Evolutionary conservation across 768 basidiomycete genomes (phyloP).

Genomic region (Chalciporus sphaerocephalus): DNA sequence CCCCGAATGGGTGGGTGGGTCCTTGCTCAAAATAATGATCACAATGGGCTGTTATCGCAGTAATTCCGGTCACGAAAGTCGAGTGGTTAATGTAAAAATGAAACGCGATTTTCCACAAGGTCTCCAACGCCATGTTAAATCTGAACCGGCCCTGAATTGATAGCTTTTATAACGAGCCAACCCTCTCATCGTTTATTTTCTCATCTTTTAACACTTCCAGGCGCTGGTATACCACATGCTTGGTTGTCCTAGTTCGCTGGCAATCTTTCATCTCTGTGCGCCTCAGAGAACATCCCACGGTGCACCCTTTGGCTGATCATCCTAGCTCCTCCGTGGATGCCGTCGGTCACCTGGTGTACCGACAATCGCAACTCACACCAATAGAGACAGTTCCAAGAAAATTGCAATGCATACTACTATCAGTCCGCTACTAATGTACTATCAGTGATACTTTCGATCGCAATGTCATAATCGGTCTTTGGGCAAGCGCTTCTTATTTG

Average conservation of each 20-base stretch:
- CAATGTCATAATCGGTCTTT: too few species aligned
- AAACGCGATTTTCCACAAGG: neutral
- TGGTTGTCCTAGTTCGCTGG: constrained; percentile 36
- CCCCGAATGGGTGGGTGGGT: neutral
- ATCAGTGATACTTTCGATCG: neutral
- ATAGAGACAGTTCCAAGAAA: neutral
- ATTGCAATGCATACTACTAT: neutral
- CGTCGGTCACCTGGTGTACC: constrained; percentile 65
- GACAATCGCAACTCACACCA: constrained; percentile 23
- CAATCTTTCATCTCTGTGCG: constrained; percentile 49
- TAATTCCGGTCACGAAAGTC: neutral
- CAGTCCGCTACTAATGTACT: neutral
- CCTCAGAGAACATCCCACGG: constrained; percentile 50
- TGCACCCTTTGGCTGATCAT: constrained; percentile 61
- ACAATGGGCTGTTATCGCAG: constrained; percentile 2
- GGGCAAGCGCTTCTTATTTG: neutral
- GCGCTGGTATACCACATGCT: constrained; percentile 54
- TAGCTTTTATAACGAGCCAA: constrained; percentile 4
- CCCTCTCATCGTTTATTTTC: constrained; percentile 1
- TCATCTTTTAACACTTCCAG: constrained; percentile 68
- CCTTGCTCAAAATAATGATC: too few species aligned
- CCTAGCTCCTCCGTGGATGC: constrained; percentile 41
- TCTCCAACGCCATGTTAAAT: neutral
- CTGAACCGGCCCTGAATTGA: constrained; percentile 48
- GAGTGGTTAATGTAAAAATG: too few species aligned